Evolutionary conservation across 2,329 filamentous ascomycete species (phyloP).

Genomic region (Colletotrichum echinochloae): DNA sequence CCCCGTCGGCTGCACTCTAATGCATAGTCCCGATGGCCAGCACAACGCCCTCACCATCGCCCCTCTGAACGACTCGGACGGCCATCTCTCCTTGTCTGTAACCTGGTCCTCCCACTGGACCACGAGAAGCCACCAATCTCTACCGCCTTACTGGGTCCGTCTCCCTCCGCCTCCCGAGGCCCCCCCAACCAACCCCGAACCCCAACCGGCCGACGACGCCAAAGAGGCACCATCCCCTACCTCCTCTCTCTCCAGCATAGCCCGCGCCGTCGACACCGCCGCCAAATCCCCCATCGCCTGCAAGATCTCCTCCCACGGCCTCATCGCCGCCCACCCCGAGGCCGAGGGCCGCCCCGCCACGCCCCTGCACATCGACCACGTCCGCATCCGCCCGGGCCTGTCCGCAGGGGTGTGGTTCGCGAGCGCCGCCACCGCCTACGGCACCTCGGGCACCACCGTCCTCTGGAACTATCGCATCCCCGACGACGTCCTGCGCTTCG

Average conservation of each 20-base stretch:
- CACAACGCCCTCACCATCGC: conserved; percentile 65
- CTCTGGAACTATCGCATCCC: conserved; percentile 73
- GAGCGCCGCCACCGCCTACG: conserved; percentile 66
- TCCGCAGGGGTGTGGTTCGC: conserved; percentile 67
- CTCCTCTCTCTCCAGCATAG: conserved; percentile 51
- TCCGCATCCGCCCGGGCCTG: conserved; percentile 51
- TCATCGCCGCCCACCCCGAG: conserved; percentile 59
- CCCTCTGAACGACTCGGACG: conserved; percentile 70
- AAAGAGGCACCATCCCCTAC: conserved; percentile 41
- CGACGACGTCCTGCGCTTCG: conserved; percentile 61
- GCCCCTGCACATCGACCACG: conserved; percentile 61
- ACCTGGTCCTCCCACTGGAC: conserved; percentile 69
- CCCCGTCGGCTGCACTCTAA: conserved; percentile 67
- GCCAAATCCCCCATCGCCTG: conserved; percentile 55
- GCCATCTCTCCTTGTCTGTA: conserved; percentile 67
- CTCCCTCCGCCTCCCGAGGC: conserved; percentile 52
- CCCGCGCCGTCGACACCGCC: conserved; percentile 47
- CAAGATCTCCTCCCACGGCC: conserved; percentile 61
- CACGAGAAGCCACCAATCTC: conserved; percentile 60
- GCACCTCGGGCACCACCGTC: conserved; percentile 65
- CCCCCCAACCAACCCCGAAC: background rate
- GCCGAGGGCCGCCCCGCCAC: conserved; percentile 40
- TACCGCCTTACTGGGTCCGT: conserved; percentile 71
- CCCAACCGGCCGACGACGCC: background rate
- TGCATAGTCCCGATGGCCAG: conserved; percentile 63